Evolutionary conservation across 1,139 yeast genomes (phyloP).

Genomic region (Candida sp.): DNA sequence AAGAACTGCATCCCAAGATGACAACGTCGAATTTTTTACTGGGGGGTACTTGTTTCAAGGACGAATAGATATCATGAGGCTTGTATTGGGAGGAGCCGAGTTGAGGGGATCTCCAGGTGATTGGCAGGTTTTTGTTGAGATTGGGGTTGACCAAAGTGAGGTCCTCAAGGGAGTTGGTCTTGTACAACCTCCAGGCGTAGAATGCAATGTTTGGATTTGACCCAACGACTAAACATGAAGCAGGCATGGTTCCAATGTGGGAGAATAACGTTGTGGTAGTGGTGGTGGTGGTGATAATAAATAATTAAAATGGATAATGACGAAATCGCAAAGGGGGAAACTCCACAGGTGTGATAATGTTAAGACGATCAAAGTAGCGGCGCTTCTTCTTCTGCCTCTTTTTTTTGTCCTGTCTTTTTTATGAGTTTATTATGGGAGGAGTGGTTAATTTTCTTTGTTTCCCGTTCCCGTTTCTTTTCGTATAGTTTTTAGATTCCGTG

Average conservation of each 20-base stretch:
- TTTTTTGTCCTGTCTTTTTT: too few relatives aligned
- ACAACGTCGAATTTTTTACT: slow-evolving; percentile 36
- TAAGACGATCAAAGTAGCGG: too few relatives aligned
- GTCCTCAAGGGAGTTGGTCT: slow-evolving; percentile 33
- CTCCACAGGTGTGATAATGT: too few relatives aligned
- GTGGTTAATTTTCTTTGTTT: too few relatives aligned
- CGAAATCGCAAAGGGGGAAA: too few relatives aligned
- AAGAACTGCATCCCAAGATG: slow-evolving; percentile 37
- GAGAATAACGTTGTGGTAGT: background rate
- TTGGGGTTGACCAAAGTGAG: slow-evolving; percentile 36
- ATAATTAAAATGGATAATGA: too few relatives aligned
- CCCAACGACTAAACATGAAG: slow-evolving; percentile 34
- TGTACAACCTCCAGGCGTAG: slow-evolving; percentile 53
- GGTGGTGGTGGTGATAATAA: background rate
- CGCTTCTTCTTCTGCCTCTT: too few relatives aligned
- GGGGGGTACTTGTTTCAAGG: slow-evolving; percentile 21
- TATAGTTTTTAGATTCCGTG: too few relatives aligned
- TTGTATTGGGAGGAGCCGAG: slow-evolving; percentile 21
- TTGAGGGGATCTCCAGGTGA: slow-evolving; percentile 24
- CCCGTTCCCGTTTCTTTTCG: too few relatives aligned
- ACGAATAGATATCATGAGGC: slow-evolving; percentile 25
- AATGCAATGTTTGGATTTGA: slow-evolving; percentile 52
- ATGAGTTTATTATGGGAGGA: too few relatives aligned
- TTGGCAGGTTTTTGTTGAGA: slow-evolving; percentile 17
- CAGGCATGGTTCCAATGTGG: background rate